Evolutionary conservation across 768 basidiomycete species (phyloP), one percentile per base, ranked within the genome.

Genomic region (Auriscalpium orientale): DNA sequence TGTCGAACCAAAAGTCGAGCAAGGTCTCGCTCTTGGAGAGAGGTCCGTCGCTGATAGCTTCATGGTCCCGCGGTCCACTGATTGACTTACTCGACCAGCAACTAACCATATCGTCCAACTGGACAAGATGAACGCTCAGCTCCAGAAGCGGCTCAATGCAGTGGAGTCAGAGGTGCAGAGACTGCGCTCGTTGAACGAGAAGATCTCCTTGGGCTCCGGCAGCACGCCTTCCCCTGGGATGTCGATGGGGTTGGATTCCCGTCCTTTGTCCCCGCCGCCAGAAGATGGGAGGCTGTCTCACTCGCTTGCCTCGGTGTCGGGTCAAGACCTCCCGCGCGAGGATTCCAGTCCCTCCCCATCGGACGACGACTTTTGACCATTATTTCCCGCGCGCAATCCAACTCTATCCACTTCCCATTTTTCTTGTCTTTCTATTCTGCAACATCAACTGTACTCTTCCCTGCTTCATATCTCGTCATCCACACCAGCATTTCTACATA

Each of bases 1-100:
- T 86, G 53, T 89, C 87, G 12, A 92, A 91, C 71, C 90, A 92
- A 76, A 91, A 93, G 74, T 85, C 87, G 69, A 91, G 89, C 74
- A 95, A 95, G 68, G 89, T 92, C 16, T 90, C 88, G 22, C 72
- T 94, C 56, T 75, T 95, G 55, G 92, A 94, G 72, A 79, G 92
- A 80, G 89, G 91, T 91, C 65, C 57, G 79, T 66, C 10, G 38
- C 49, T 35, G 60, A 54, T 58, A 37, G 46, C 52, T 49, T 58
- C 49, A 55, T 37, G 20, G 54, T 61, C 43, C 18, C 46, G 45
- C 49, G 37, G 46, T 51, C 36, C 35, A 34, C 50, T 50, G 50
- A 43, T 34, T 50, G 12, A 28, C 50, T 49, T 53, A 50, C 50
- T 18, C 51, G 52, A 40, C 46, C 56, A 91, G 89, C 89, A 22